These are phyloP conservation scores for Citeromyces siamensis DNA, from an alignment of 1,139 yeast genomes.

Conservation along the genomic window DNA sequence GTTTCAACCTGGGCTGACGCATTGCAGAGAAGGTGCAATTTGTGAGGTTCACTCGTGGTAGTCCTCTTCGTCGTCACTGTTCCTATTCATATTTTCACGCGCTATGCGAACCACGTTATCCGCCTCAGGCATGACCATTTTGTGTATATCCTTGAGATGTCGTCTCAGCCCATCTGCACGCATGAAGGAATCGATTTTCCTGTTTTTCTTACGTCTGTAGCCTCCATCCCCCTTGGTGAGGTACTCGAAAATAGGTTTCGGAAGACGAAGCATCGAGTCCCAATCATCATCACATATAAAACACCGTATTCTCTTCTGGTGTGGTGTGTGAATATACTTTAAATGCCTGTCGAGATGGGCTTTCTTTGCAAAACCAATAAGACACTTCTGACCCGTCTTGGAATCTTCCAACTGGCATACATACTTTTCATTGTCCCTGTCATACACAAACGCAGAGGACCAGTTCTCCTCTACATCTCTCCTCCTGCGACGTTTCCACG, in stretches of 20 bases:
- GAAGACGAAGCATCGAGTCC: not conserved
- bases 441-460: not conserved
- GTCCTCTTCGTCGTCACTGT: too few species aligned
- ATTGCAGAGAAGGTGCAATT: too few species aligned
- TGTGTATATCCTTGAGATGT: not conserved
- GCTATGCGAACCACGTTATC: conserved; percentile 1
- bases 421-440: not conserved
- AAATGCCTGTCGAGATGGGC: conserved; percentile 1
- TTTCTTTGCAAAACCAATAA: not conserved
- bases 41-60: conserved; percentile 5
- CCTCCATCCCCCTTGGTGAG: not conserved
- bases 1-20: too few species aligned
- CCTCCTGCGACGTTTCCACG: too few species aligned
- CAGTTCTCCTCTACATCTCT: too few species aligned
- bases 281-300: conserved; percentile 1
- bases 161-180: not conserved
- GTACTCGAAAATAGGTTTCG: not conserved
- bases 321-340: not conserved
- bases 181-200: not conserved
- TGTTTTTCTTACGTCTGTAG: not conserved
- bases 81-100: not conserved
- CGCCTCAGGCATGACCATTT: conserved; percentile 1
- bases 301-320: not conserved
- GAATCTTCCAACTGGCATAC: not conserved
- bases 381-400: not conserved